These are phyloP conservation scores for Ochetophila trinervis DNA, from an alignment of 306 rosid genomes.

Conservation along the genomic window DNA sequence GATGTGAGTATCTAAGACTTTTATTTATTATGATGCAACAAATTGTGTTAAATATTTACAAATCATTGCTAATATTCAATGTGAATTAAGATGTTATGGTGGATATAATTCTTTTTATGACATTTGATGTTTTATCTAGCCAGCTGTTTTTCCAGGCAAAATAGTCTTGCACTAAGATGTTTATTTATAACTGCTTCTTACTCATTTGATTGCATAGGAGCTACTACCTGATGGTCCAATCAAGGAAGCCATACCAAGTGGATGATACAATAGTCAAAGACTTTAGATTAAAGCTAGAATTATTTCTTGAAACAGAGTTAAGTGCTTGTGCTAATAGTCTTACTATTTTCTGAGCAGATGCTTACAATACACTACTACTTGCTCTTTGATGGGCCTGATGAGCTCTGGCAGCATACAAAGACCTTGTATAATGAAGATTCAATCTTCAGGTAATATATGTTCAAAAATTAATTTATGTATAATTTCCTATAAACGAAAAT, in stretches of 20 bases:
- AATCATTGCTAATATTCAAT: neutral
- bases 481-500: neutral
- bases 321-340: conserved; percentile 5
- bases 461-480: neutral
- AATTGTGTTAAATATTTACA: neutral
- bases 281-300: neutral
- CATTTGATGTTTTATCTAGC: too few species aligned
- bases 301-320: neutral
- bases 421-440: conserved; percentile 66
- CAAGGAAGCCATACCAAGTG: too few species aligned
- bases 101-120: too few species aligned
- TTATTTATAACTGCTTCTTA: neutral
- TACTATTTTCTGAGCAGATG: conserved; percentile 53
- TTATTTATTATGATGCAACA: conserved; percentile 1
- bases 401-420: conserved; percentile 71
- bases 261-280: neutral
- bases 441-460: conserved; percentile 55
- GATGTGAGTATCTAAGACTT: conserved; percentile 60
- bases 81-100: too few species aligned
- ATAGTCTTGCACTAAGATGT: too few species aligned
- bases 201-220: neutral
- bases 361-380: conserved; percentile 87
- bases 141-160: too few species aligned
- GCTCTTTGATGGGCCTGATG: conserved; percentile 82
- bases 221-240: too few species aligned